These are phyloP conservation scores for Sarocladium kiliense DNA, from an alignment of 2,329 filamentous ascomycete genomes.

Conservation along the genomic window DNA sequence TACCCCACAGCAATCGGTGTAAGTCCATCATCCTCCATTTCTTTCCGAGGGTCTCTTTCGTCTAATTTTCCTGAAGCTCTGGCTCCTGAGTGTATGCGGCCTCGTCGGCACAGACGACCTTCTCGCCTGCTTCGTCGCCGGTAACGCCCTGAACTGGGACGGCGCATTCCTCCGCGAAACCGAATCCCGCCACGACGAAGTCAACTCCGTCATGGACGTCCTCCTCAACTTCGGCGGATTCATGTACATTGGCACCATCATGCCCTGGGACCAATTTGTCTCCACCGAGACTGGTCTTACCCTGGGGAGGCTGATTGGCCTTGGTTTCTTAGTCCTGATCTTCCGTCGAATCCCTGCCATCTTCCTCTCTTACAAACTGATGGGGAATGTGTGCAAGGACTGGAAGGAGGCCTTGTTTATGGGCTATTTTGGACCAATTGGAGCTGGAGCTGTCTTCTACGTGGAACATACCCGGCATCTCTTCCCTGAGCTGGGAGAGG, in stretches of 20 bases:
- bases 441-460: slow-evolving; percentile 73
- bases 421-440: slow-evolving; percentile 69
- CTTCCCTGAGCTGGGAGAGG: slow-evolving; percentile 29
- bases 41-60: too few relatives aligned
- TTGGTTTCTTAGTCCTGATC: slow-evolving; percentile 46
- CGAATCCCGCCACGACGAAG: slow-evolving; percentile 52
- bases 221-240: slow-evolving; percentile 57
- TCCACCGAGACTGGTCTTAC: slow-evolving; percentile 51
- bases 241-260: slow-evolving; percentile 51
- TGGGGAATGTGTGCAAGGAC: slow-evolving; percentile 44
- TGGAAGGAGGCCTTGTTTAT: slow-evolving; percentile 57
- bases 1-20: too few relatives aligned
- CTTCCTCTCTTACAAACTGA: slow-evolving; percentile 47
- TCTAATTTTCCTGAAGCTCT: too few relatives aligned
- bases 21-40: too few relatives aligned
- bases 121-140: slow-evolving; percentile 56
- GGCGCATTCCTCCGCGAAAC: slow-evolving; percentile 53
- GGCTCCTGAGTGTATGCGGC: slow-evolving; percentile 52
- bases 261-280: slow-evolving; percentile 52
- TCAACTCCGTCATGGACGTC: slow-evolving; percentile 53
- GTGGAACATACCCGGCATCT: slow-evolving; percentile 38
- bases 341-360: slow-evolving; percentile 55
- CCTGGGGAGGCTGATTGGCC: slow-evolving; percentile 39
- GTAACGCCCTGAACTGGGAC: slow-evolving; percentile 57
- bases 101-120: slow-evolving; percentile 56